A percentile compares a stretch with the other conserved stretches of the same genome.
phyloP scores from a whole-genome alignment of 805 yeast genomes.

The Cyberlindnera euphorbiiphila region DNA sequence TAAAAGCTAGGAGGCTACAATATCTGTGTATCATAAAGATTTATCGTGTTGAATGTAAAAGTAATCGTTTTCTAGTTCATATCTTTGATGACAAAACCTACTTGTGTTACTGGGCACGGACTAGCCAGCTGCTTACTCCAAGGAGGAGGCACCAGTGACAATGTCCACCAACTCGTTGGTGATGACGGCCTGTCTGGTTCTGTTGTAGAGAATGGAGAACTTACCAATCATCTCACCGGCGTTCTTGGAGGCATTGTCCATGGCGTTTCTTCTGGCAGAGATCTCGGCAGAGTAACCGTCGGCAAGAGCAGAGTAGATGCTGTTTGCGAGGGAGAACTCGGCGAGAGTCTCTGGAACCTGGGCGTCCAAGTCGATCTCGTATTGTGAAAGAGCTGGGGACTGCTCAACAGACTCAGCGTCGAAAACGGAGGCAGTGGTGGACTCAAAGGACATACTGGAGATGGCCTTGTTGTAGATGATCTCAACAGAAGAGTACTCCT shows the following conservation, averaged over 20 bases:
- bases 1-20: no score
- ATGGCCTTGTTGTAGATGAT: slow-evolving; percentile 84
- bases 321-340: slow-evolving; percentile 88
- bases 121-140: slow-evolving; percentile 54
- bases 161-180: slow-evolving; percentile 99
- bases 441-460: slow-evolving; percentile 87
- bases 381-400: slow-evolving; percentile 82
- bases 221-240: slow-evolving; percentile 98
- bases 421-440: slow-evolving; percentile 63
- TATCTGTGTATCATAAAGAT: no score
- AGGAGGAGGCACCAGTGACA: slow-evolving; percentile 98
- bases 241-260: slow-evolving; percentile 99
- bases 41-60: neutral
- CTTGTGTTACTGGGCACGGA: no score
- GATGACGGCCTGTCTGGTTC: slow-evolving; percentile 99
- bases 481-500: slow-evolving; percentile 67
- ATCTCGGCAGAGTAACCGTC: slow-evolving; percentile 98
- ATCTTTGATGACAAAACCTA: slow-evolving; percentile 6
- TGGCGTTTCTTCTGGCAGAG: slow-evolving; percentile 98
- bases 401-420: slow-evolving; percentile 68
- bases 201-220: slow-evolving; percentile 96
- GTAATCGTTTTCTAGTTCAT: slow-evolving; percentile 15
- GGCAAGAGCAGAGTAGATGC: slow-evolving; percentile 86
- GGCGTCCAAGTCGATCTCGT: slow-evolving; percentile 71
- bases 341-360: slow-evolving; percentile 67